These are phyloP conservation scores for Mycosphaerella arachidis DNA, from an alignment of 2,329 filamentous ascomycete species.

Conservation along the genomic window DNA sequence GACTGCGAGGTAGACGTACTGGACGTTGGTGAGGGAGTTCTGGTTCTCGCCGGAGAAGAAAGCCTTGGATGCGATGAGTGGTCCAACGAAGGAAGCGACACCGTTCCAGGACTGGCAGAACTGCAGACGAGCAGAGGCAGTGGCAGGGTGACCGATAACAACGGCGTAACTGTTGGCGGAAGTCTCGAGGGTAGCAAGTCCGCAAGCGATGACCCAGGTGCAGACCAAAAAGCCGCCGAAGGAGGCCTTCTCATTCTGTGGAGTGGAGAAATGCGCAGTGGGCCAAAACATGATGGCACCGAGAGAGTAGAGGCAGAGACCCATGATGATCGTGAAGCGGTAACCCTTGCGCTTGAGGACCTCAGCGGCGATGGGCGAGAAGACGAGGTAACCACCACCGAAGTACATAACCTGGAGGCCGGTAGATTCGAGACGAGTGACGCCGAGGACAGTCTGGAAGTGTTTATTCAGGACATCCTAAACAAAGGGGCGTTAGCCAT, in stretches of 20 bases:
- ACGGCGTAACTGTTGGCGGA: slow-evolving; percentile 39
- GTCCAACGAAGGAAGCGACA: slow-evolving; percentile 38
- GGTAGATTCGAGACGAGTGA: slow-evolving; percentile 41
- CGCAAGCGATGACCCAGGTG: slow-evolving; percentile 38
- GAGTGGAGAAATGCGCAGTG: slow-evolving; percentile 32
- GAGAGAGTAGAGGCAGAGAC: slow-evolving; percentile 34
- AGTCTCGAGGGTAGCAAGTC: slow-evolving; percentile 38
- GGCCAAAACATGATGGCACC: slow-evolving; percentile 40
- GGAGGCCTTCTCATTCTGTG: slow-evolving; percentile 28
- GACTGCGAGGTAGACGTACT: slow-evolving; percentile 39
- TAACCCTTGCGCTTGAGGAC: slow-evolving; percentile 43
- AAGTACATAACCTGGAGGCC: slow-evolving; percentile 43
- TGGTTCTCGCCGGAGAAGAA: slow-evolving; percentile 35
- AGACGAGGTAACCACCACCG: slow-evolving; percentile 40
- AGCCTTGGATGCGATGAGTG: slow-evolving; percentile 37
- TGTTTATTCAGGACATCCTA: slow-evolving; percentile 34
- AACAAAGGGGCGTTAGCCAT: not conserved
- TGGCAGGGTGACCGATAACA: slow-evolving; percentile 36
- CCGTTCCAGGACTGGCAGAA: slow-evolving; percentile 40
- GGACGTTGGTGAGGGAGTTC: slow-evolving; percentile 35
- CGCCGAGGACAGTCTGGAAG: slow-evolving; percentile 33
- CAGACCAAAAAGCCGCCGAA: slow-evolving; percentile 38
- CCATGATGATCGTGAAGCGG: slow-evolving; percentile 43
- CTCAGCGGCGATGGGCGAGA: slow-evolving; percentile 41
- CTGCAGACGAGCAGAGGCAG: slow-evolving; percentile 36